Evolutionary conservation across 805 yeast genomes (phyloP).

Genomic region (Candida adriatica): DNA sequence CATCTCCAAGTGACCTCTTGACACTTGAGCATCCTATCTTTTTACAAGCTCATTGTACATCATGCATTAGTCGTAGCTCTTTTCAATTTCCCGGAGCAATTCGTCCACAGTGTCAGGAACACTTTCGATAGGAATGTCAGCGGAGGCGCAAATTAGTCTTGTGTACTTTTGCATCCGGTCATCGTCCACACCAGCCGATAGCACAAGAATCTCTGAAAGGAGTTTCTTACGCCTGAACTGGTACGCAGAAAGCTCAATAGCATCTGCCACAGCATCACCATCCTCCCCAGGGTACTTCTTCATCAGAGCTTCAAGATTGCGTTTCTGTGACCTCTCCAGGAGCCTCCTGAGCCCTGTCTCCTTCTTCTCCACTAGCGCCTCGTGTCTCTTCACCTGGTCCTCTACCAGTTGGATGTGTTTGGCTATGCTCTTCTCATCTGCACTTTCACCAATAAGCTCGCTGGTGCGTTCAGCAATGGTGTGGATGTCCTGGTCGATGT

Average conservation of each 20-base stretch:
- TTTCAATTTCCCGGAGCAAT: constrained; percentile 32
- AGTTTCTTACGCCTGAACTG: constrained; percentile 36
- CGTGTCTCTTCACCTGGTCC: constrained; percentile 18
- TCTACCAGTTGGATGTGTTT: constrained; percentile 8
- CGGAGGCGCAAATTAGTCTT: constrained; percentile 59
- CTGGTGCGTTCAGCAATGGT: constrained; percentile 21
- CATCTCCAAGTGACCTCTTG: neutral
- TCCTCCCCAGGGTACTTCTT: neutral
- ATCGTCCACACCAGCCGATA: constrained; percentile 24
- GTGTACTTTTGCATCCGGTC: constrained; percentile 60
- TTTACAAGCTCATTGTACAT: constrained; percentile 1
- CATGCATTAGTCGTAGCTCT: too few relatives aligned
- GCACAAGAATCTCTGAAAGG: constrained; percentile 28
- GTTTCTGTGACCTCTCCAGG: constrained; percentile 26
- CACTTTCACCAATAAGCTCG: constrained; percentile 19
- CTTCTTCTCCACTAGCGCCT: constrained; percentile 15
- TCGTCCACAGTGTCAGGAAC: constrained; percentile 64
- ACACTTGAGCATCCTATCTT: neutral
- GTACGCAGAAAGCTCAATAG: constrained; percentile 30
- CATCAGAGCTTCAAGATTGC: constrained; percentile 10
- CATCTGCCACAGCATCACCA: constrained; percentile 13
- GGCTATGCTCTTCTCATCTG: constrained; percentile 10
- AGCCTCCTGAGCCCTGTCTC: constrained; percentile 22
- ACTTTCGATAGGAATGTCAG: constrained; percentile 60
- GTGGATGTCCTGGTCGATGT: constrained; percentile 36